Conservation (phyloP, 176 grass and related monocot genomes). For the Raddia distichophylla region DNA sequence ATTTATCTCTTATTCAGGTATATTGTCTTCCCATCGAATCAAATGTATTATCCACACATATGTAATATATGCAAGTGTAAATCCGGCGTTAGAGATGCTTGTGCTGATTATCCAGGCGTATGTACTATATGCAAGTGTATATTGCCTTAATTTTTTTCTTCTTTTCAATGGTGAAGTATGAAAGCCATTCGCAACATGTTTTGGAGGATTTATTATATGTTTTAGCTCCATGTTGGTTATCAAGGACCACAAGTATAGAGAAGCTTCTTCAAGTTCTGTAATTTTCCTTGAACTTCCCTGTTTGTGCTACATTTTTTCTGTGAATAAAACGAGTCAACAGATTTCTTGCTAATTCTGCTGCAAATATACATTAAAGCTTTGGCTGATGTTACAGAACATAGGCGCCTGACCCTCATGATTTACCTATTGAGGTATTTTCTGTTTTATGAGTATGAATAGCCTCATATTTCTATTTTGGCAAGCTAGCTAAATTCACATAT, state of each 20-base stretch:
- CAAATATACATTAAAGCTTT: conserved; percentile 96
- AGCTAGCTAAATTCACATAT: conserved; percentile 34
- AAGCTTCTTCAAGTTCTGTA: conserved; percentile 74
- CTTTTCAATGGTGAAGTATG: conserved; percentile 60
- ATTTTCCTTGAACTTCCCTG: conserved; percentile 14
- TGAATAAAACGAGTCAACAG: not conserved
- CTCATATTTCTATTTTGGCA: conserved; percentile 21
- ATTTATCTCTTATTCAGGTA: not conserved
- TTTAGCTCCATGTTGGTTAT: conserved; percentile 87
- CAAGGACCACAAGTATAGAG: conserved; percentile 73
- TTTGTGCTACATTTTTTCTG: conserved; percentile 37
- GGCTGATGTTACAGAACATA: conserved; percentile 66
- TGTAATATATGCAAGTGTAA: not conserved
- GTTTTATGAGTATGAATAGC: conserved; percentile 16
- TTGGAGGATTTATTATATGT: conserved; percentile 79
- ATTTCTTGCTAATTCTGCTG: conserved; percentile 10
- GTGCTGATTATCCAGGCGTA: not conserved
- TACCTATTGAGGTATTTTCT: conserved; percentile 78
- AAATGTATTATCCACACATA: not conserved
- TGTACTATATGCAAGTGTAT: not conserved
- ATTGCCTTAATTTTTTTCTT: conserved; percentile 12
- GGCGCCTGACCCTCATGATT: conserved; percentile 67
- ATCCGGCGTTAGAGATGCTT: not conserved
- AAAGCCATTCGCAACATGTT: conserved; percentile 78
- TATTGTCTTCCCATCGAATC: not conserved